A percentile compares a stretch with the other conserved stretches of the same genome.
These are phyloP conservation scores for Pythium aphanidermatum DNA, from an alignment of 352 stramenopile species.

Conservation along the genomic window DNA sequence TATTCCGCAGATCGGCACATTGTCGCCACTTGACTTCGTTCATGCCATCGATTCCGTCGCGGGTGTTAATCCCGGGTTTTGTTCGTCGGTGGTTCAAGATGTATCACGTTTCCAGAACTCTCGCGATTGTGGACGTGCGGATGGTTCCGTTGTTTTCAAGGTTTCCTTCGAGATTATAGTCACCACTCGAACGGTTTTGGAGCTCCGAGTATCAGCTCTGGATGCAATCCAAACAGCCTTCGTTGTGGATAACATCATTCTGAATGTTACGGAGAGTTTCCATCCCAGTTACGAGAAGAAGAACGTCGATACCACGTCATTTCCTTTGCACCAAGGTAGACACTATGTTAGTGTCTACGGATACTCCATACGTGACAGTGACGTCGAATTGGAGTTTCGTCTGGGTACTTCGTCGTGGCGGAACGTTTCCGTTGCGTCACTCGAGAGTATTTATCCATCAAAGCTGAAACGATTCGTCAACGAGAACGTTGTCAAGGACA, in stretches of 20 bases:
- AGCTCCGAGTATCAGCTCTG: conserved; percentile 15
- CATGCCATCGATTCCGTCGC: conserved; percentile 2
- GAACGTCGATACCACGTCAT: conserved; percentile 5
- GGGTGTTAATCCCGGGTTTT: conserved; percentile 2
- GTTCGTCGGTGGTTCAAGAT: neutral
- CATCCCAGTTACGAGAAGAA: conserved; percentile 8
- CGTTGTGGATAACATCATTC: conserved; percentile 12
- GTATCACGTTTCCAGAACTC: conserved; percentile 7
- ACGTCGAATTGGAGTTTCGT: conserved; percentile 4
- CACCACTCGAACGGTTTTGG: neutral
- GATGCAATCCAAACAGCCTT: conserved; percentile 10
- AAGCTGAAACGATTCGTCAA: conserved; percentile 3
- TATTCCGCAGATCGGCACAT: too few species aligned
- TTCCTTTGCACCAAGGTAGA: conserved; percentile 4
- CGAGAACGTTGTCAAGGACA: conserved; percentile 10
- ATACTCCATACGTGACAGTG: neutral
- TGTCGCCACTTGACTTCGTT: conserved; percentile 1
- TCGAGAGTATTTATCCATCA: conserved; percentile 1
- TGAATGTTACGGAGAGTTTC: neutral
- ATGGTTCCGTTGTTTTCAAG: conserved; percentile 6
- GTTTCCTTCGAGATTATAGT: conserved; percentile 11
- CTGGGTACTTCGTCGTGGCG: conserved; percentile 8
- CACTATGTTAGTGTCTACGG: conserved; percentile 13
- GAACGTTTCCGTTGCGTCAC: neutral
- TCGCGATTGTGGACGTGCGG: neutral